Conservation (phyloP, 2,329 filamentous ascomycete genomes). For the Ceratocystis diversiconidia region DNA sequence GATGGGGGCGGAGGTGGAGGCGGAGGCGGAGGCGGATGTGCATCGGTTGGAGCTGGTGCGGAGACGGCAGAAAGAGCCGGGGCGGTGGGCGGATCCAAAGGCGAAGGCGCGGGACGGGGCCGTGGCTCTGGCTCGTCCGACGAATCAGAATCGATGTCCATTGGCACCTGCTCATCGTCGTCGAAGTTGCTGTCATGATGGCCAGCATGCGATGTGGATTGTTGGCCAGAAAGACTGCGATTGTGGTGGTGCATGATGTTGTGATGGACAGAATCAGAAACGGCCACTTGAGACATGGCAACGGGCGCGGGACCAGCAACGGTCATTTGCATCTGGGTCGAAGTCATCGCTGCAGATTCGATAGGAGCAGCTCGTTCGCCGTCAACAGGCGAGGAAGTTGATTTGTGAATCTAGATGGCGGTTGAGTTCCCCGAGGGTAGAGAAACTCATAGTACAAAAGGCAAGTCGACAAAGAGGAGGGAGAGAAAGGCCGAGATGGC, state of each 20-base stretch:
- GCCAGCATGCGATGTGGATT: neutral
- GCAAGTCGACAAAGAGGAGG: neutral
- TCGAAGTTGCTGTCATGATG: neutral
- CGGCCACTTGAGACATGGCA: slow-evolving; percentile 9
- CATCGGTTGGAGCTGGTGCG: neutral
- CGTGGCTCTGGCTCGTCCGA: neutral
- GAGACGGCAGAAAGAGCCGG: neutral
- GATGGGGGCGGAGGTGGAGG: neutral
- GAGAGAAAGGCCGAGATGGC: no score
- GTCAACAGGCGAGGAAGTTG: neutral
- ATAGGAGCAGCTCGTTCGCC: slow-evolving; percentile 17
- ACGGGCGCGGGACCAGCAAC: slow-evolving; percentile 16
- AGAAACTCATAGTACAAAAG: slow-evolving; percentile 12
- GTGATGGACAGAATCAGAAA: slow-evolving; percentile 11
- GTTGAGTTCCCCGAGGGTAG: slow-evolving; percentile 6
- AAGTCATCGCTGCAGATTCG: slow-evolving; percentile 17
- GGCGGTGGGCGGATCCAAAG: neutral
- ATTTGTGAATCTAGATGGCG: slow-evolving; percentile 3
- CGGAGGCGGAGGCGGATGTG: neutral
- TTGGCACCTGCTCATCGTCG: slow-evolving; percentile 13
- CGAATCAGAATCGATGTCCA: slow-evolving; percentile 15
- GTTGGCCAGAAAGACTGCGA: neutral
- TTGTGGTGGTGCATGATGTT: neutral
- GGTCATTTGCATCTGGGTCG: slow-evolving; percentile 17
- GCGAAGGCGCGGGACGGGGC: neutral